Base-by-base conservation (phyloP, 495 filamentous ascomycete genomes). In the Parmelia sp. region DNA sequence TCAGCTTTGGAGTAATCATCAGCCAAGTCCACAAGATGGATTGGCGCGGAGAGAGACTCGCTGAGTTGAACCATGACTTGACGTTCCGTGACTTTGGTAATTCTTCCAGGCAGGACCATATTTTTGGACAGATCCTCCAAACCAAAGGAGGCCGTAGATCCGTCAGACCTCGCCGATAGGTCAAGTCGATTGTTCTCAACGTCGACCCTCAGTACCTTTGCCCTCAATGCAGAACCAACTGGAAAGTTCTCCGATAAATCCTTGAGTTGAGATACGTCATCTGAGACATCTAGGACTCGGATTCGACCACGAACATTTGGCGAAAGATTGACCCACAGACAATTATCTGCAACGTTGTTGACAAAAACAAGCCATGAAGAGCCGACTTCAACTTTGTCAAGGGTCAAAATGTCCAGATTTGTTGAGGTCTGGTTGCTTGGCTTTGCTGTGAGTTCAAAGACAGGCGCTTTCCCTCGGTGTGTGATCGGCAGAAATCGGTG, bases 401-500 rank as follows among this genome's bases (percentile, higher is more conserved):
- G 75, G 40, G 85, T 86, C 31, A 96, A 75, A 5, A 84, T 73
- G 21, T 81, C 75, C n/a, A 80, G 74, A 56, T 86, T 80, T 25
- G 72, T 74, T 10, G 82, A 74, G 45, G 79, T 75, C 58, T 90
- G 65, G 71, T 86, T 83, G 68, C 82, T 87, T 36, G 85, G 83
- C 72, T 92, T 96, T 12, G 90, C 83, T n/a, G 92, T 90, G 21
- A 97, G 81, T 72, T 98, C 94, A 62, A 91, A 92, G 8, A 96
- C 89, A 0, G 90, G 84, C 61, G 80, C 79, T 70, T 90, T 91
- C 59, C 84, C 85, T 60, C 90, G 84, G 74, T 97, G 92, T 55
- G 86, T 86, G 70, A 98, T 93, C 27, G 94, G 91, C 45, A 98
- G 83, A 76, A 93, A 98, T 44, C 89, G 87, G 74, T 96, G 90